Base-by-base conservation (phyloP, 495 filamentous ascomycete species). In the Hypoxylon lienhwacheense region DNA sequence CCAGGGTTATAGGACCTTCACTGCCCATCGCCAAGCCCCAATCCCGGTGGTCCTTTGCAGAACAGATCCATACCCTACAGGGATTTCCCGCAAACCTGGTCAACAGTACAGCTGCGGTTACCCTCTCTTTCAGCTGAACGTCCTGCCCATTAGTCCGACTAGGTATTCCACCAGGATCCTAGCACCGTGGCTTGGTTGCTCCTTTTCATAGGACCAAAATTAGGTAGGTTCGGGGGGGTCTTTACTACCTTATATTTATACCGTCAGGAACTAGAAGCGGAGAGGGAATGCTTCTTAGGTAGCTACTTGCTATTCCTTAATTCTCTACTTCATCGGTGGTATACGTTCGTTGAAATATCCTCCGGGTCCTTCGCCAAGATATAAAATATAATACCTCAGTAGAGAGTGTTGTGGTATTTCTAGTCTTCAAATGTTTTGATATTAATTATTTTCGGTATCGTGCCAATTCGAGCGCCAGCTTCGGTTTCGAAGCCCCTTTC, bases 151-250 rank as follows among this genome's bases (percentile, higher is more conserved):
- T 39, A 39, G 35, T 39, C 19, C n/a, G 21, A 37, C 35, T 39
- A 22, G 6, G 5, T 37, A n/a, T 21, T 32, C 44, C 34, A 29
- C 47, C 15, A 55, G 58, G 51, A 52, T 52, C 24, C 39, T 21
- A 47, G 52, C 33, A 40, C 47, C 41, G 41, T 61, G 58, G 58
- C 52, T 52, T 16, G 47, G 51, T 20, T 32, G 19, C 46, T 51
- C 58, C 47, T 51, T 55, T 51, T 29, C 16, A 55, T 61, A 61
- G 16, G 58, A 47, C 58, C 47, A 55, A 55, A 52, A 42, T 51
- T 55, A 61, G 45, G 51, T 55, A 33, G 36, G 34, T 50, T 55
- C 50, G 28, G 21, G 29, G 19, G 19, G 45, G 14, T 32, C 29
- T 33, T 29, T 32, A 37, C 22, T 33, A 15, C 10, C 16, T 15